These are phyloP conservation scores for Glarea lozoyensis DNA, from an alignment of 495 filamentous ascomycete species.

Conservation along the genomic window DNA sequence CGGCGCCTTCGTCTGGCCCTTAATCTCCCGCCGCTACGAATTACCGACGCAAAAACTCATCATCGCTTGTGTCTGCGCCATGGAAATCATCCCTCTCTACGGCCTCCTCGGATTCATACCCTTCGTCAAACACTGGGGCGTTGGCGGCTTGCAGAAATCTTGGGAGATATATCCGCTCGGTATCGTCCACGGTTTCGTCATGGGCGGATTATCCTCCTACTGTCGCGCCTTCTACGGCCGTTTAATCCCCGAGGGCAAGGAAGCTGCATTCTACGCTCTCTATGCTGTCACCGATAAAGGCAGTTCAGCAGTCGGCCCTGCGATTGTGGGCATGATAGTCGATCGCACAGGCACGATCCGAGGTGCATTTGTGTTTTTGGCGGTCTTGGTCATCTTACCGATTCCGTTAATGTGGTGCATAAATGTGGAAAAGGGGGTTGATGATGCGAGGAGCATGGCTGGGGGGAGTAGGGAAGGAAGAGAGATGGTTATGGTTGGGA, in stretches of 20 bases:
- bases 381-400: constrained; percentile 69
- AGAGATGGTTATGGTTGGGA: constrained; percentile 28
- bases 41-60: constrained; percentile 76
- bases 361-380: constrained; percentile 87
- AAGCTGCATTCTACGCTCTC: constrained; percentile 92
- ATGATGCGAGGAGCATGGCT: constrained; percentile 64
- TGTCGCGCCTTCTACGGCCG: constrained; percentile 87
- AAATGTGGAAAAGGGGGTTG: constrained; percentile 76
- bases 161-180: constrained; percentile 97
- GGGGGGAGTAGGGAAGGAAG: constrained; percentile 59
- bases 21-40: constrained; percentile 53
- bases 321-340: constrained; percentile 86
- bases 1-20: constrained; percentile 85
- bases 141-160: constrained; percentile 74
- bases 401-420: constrained; percentile 77
- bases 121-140: constrained; percentile 62
- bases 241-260: constrained; percentile 82
- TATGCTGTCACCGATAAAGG: constrained; percentile 98
- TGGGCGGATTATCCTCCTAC: constrained; percentile 85
- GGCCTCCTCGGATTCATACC: constrained; percentile 86
- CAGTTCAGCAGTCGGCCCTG: constrained; percentile 85
- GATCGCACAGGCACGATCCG: constrained; percentile 83
- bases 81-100: constrained; percentile 89
- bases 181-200: constrained; percentile 83
- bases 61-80: constrained; percentile 75